A percentile compares a stretch with the other conserved stretches of the same genome.
Evolutionary conservation across 768 basidiomycete genomes (phyloP).

Genomic region (Neoboletus subvelutipes): DNA sequence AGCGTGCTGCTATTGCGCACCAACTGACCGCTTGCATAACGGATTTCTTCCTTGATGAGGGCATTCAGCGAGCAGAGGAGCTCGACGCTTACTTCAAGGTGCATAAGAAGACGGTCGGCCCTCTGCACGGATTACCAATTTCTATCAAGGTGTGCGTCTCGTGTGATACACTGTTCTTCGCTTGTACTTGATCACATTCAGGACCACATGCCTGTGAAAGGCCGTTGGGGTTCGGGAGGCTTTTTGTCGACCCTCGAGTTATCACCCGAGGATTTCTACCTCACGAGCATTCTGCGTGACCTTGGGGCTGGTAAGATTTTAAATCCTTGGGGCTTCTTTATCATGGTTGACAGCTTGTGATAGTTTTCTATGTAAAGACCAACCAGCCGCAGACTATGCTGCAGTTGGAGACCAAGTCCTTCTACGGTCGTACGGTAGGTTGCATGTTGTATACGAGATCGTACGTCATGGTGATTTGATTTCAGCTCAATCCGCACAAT

Average conservation of each 20-base stretch:
- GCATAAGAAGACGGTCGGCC: slow-evolving; percentile 42
- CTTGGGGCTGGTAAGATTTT: slow-evolving; percentile 40
- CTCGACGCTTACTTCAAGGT: slow-evolving; percentile 40
- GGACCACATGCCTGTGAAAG: slow-evolving; percentile 42
- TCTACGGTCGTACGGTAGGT: slow-evolving; percentile 33
- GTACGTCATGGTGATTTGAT: background rate
- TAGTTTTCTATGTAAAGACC: slow-evolving; percentile 44
- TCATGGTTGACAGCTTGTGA: slow-evolving; percentile 6
- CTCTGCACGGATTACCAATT: slow-evolving; percentile 42
- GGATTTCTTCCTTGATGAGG: slow-evolving; percentile 48
- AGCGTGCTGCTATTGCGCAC: slow-evolving; percentile 54
- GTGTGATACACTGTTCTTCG: background rate
- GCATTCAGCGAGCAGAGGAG: slow-evolving; percentile 37
- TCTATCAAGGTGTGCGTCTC: slow-evolving; percentile 39
- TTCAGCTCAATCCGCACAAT: slow-evolving; percentile 47
- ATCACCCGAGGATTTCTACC: slow-evolving; percentile 25
- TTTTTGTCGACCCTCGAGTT: slow-evolving; percentile 29
- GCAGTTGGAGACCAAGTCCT: slow-evolving; percentile 37
- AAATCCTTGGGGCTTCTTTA: background rate
- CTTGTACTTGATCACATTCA: slow-evolving; percentile 11
- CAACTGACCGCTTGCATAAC: slow-evolving; percentile 42
- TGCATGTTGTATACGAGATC: background rate
- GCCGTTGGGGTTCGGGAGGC: slow-evolving; percentile 39
- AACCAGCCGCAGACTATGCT: slow-evolving; percentile 44
- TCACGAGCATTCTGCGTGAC: slow-evolving; percentile 40